Evolutionary conservation across 805 yeast species (phyloP), one percentile per base, ranked within the genome.

Genomic region (Metschnikowia similis): DNA sequence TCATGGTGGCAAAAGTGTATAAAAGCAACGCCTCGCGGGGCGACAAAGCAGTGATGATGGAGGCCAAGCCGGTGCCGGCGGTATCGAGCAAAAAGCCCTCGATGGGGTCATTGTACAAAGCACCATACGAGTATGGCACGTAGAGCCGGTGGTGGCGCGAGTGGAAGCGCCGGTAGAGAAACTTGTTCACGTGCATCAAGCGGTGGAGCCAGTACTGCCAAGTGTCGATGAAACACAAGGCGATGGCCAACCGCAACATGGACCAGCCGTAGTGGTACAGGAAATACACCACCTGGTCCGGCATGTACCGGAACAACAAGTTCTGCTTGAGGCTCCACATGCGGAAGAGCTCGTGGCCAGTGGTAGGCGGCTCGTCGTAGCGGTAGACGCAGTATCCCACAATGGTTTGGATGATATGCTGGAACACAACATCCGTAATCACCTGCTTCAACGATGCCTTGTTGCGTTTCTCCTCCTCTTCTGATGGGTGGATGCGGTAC

Each of bases 91-190:
- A 65, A 57, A 94, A 88, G 7, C 99, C 99, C 74, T 94, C 99
- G 16, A 88, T 78, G 21, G 97, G 95, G 59, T 90, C 90, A 69
- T 94, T 94, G 75, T 89, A 94, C 31, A 94, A 76, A 2, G 99
- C 99, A 46, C 99, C 99, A 67, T 78, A 91, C 0, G 98, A 97
- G 67, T 90, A 94, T 8, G 99, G 99, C 35, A 94, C 97, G 59
- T 94, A 92, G 45, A 94, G 75, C 48, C 92, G 75, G 69, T 94
- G 99, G 69, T 94, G 99, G 57, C 96, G 84, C 6, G 98, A 89
- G 67, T 94, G 99, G 75, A 89, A 88, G 47, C 82, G 72, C 55
- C 79, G 80, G 77, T 94, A 94, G 44, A 91, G 72, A 48, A 75
- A 71, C 64, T 83, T 84, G 76, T 87, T 87, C 64, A 76, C 61